Evolutionary conservation across 257 asterid genomes (phyloP).

Genomic region (Primulina huaijiensis): DNA sequence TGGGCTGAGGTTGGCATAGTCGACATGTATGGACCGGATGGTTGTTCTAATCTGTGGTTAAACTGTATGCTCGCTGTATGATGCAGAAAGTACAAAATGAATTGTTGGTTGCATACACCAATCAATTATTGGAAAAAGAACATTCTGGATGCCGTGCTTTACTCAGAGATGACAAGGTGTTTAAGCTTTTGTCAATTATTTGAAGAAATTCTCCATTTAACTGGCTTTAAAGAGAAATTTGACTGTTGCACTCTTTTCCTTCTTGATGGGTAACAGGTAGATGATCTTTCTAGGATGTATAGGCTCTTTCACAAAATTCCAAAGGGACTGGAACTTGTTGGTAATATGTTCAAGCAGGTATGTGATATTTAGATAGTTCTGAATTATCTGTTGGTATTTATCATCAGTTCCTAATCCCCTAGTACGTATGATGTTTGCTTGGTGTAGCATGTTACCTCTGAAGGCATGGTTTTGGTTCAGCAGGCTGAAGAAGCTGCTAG

Average conservation of each 20-base stretch:
- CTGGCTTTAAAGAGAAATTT: neutral
- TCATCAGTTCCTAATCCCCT: neutral
- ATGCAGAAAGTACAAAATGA: slow-evolving; percentile 42
- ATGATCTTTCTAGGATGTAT: slow-evolving; percentile 59
- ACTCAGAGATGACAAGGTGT: slow-evolving; percentile 57
- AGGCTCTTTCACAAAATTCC: slow-evolving; percentile 43
- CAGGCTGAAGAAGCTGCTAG: slow-evolving; percentile 50
- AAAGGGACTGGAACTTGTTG: slow-evolving; percentile 41
- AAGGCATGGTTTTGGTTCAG: slow-evolving; percentile 51
- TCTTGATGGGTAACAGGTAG: slow-evolving; percentile 34
- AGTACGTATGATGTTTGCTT: slow-evolving; percentile 14
- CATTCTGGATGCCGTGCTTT: slow-evolving; percentile 58
- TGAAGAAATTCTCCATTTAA: neutral
- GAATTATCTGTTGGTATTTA: neutral
- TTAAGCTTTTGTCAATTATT: neutral
- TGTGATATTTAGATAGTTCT: slow-evolving; percentile 1
- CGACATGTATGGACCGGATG: neutral
- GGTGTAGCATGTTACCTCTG: slow-evolving; percentile 47
- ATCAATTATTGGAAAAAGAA: slow-evolving; percentile 55
- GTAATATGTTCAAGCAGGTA: slow-evolving; percentile 50
- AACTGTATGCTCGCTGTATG: neutral
- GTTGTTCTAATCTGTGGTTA: neutral
- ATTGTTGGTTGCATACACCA: slow-evolving; percentile 36
- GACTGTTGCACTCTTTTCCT: slow-evolving; percentile 7
- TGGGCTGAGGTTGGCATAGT: neutral